These are phyloP conservation scores for Psophocarpus tetragonolobus DNA, from an alignment of 306 rosid species.

Conservation along the genomic window DNA sequence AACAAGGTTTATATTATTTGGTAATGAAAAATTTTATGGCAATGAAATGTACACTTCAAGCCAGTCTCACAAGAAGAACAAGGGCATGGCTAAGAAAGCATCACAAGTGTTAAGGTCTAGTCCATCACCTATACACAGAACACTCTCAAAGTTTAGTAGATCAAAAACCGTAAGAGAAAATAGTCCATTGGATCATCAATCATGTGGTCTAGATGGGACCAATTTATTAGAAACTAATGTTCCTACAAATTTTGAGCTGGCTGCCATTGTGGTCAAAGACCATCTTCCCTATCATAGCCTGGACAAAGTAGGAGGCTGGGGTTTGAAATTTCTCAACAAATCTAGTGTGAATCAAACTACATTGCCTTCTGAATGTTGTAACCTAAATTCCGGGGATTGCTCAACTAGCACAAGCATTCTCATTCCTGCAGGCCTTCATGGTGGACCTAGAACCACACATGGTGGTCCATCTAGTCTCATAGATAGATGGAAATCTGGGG, in stretches of 20 bases:
- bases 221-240: background rate
- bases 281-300: background rate
- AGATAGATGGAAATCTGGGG: constrained; percentile 18
- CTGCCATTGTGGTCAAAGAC: constrained; percentile 5
- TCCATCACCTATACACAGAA: background rate
- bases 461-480: background rate
- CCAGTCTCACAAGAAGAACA: background rate
- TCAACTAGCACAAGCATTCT: background rate
- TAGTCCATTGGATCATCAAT: background rate
- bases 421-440: constrained; percentile 15
- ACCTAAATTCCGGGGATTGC: background rate
- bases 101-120: background rate
- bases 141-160: constrained; percentile 1
- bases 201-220: background rate
- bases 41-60: background rate
- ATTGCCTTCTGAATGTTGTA: background rate
- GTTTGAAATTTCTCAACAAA: constrained; percentile 2
- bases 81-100: background rate
- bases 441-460: background rate
- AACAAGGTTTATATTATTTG: background rate
- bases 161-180: background rate
- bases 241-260: constrained; percentile 10
- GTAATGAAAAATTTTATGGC: background rate
- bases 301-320: constrained; percentile 9
- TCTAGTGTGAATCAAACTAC: background rate